phyloP scores from a whole-genome alignment of 2,329 filamentous ascomycete genomes.

The Fusarium papillatum region DNA sequence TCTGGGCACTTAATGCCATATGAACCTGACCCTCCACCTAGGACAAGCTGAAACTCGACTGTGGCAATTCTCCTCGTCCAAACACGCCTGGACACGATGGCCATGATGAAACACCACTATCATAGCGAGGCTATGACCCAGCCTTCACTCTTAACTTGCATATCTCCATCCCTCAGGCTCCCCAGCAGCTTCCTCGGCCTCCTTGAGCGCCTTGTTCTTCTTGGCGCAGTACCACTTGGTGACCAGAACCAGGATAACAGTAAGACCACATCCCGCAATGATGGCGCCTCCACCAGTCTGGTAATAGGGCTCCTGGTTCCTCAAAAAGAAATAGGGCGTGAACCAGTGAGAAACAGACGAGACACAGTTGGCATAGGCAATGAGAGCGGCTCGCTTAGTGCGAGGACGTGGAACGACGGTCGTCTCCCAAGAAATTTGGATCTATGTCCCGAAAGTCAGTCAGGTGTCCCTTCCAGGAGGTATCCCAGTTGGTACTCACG shows the following conservation, averaged over 20 bases:
- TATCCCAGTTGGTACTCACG: slow-evolving; percentile 22
- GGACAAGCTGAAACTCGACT: not conserved
- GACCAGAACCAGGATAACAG: slow-evolving; percentile 31
- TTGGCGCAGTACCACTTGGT: slow-evolving; percentile 39
- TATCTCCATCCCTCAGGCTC: slow-evolving; percentile 30
- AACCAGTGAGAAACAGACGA: slow-evolving; percentile 57
- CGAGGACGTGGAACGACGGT: slow-evolving; percentile 55
- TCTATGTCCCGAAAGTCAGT: not conserved
- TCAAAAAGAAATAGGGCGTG: slow-evolving; percentile 54
- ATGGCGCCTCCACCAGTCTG: slow-evolving; percentile 46
- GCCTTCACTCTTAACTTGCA: slow-evolving; percentile 5
- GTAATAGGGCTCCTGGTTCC: slow-evolving; percentile 47
- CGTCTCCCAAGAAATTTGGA: slow-evolving; percentile 57
- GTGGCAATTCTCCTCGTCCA: not conserved
- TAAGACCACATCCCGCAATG: slow-evolving; percentile 41
- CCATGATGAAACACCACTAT: not conserved
- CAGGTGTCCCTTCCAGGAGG: accelerated
- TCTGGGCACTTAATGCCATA: not conserved
- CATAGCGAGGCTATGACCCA: not conserved
- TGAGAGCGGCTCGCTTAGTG: slow-evolving; percentile 56
- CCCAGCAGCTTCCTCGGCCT: slow-evolving; percentile 22
- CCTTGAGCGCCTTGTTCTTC: slow-evolving; percentile 45
- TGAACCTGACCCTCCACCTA: not conserved
- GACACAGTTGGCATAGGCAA: slow-evolving; percentile 57
- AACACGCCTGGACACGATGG: not conserved